These are phyloP conservation scores for Withania somnifera DNA, from an alignment of 305 asterid genomes.

Conservation along the genomic window DNA sequence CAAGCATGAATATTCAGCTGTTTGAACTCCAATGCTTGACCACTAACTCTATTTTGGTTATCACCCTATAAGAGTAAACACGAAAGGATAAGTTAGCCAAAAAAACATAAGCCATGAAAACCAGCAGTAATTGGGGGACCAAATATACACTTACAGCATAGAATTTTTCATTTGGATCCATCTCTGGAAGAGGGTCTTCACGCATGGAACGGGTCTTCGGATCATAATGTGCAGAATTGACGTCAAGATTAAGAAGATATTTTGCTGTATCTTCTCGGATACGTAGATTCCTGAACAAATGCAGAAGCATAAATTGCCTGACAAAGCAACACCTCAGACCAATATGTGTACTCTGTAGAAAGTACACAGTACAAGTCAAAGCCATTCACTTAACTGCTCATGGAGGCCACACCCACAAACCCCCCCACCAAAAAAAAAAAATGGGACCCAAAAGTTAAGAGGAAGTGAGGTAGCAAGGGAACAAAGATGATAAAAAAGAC, in stretches of 20 bases:
- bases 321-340: not conserved
- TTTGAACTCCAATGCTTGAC: conserved; percentile 96
- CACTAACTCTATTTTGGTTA: conserved; percentile 72
- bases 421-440: not conserved
- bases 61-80: conserved; percentile 51
- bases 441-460: not conserved
- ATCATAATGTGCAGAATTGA: conserved; percentile 87
- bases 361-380: not conserved
- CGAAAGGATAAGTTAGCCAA: not conserved
- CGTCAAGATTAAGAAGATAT: conserved; percentile 92
- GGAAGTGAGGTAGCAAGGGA: not conserved
- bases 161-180: conserved; percentile 92
- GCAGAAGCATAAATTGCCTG: not conserved
- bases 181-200: conserved; percentile 98
- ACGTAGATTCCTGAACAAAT: conserved; percentile 65
- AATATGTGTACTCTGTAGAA: not conserved
- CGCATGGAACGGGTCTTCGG: conserved; percentile 98
- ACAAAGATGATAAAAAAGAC: not conserved
- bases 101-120: not conserved
- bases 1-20: conserved; percentile 91
- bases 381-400: not conserved
- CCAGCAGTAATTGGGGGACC: not conserved
- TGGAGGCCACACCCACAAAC: not conserved
- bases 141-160: conserved; percentile 45
- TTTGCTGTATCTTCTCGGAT: conserved; percentile 96